Evolutionary conservation across 331 rosid genomes (phyloP).

Genomic region (Rosa hybrid): DNA sequence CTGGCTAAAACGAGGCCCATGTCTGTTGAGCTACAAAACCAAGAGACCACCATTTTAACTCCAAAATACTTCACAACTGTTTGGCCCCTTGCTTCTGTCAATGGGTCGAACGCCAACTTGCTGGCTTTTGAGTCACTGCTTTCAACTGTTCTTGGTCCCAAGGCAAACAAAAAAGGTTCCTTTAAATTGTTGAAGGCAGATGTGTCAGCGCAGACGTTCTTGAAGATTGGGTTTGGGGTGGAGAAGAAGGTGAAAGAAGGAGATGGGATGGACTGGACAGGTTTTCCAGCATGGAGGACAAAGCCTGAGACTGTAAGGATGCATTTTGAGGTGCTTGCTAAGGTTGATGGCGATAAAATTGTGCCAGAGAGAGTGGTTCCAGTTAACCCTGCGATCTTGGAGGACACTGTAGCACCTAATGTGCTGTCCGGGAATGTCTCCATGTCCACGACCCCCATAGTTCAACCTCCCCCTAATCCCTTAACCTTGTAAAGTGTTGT

Average conservation of each 20-base stretch:
- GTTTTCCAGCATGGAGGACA: slow-evolving; percentile 79
- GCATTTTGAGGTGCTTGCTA: slow-evolving; percentile 91
- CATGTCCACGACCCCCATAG: slow-evolving; percentile 51
- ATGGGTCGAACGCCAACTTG: slow-evolving; percentile 72
- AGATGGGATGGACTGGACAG: slow-evolving; percentile 51
- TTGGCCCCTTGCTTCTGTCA: slow-evolving; percentile 88
- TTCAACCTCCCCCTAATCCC: slow-evolving; percentile 61
- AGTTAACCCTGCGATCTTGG: slow-evolving; percentile 47
- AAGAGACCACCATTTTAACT: slow-evolving; percentile 55
- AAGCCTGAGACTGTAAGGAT: slow-evolving; percentile 64
- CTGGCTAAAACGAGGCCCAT: slow-evolving; percentile 40
- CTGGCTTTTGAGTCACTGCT: slow-evolving; percentile 74
- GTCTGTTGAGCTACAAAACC: slow-evolving; percentile 37
- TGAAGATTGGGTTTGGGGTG: slow-evolving; percentile 79
- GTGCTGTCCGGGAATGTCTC: slow-evolving; percentile 47
- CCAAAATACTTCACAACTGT: slow-evolving; percentile 60
- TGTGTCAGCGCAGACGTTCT: slow-evolving; percentile 79
- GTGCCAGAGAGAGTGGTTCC: slow-evolving; percentile 72
- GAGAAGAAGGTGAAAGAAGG: slow-evolving; percentile 84
- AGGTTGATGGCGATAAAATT: slow-evolving; percentile 78
- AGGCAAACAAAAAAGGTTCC: slow-evolving; percentile 71
- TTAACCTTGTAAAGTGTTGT: slow-evolving; percentile 43
- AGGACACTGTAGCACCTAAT: slow-evolving; percentile 50
- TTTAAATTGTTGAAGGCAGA: slow-evolving; percentile 85
- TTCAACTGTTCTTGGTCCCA: slow-evolving; percentile 74